Evolutionary conservation across 1,284 basidiomycete genomes (phyloP).

Genomic region (Austropuccinia psidii): DNA sequence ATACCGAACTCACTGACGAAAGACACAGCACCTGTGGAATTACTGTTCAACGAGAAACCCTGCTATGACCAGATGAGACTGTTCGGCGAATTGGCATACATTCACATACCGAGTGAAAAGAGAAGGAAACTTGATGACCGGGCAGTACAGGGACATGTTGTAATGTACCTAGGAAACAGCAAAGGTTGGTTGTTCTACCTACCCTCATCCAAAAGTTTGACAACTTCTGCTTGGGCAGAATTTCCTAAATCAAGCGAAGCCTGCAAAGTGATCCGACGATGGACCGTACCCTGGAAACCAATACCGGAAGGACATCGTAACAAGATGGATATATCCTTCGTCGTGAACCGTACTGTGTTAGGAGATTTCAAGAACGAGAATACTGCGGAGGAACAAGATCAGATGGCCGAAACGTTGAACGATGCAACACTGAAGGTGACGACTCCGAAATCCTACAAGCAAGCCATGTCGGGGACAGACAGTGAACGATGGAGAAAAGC

Average conservation of each 20-base stretch:
- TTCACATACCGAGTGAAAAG: slow-evolving; percentile 8
- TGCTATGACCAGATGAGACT: neutral
- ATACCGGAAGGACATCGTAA: too few species aligned
- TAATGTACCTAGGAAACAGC: neutral
- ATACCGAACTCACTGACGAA: neutral
- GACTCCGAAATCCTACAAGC: neutral
- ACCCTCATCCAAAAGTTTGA: neutral
- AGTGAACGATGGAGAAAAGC: neutral
- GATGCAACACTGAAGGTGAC: neutral
- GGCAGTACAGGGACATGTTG: neutral
- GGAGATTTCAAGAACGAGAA: neutral
- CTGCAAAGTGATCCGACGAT: too few species aligned
- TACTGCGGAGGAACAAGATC: neutral
- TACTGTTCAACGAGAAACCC: neutral
- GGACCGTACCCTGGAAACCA: neutral
- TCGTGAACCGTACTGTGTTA: neutral
- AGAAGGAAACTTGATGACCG: neutral
- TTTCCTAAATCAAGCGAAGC: too few species aligned
- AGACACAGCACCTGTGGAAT: neutral
- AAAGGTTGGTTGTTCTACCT: slow-evolving; percentile 16
- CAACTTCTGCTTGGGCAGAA: too few species aligned
- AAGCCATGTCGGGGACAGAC: neutral
- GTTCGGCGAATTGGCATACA: neutral
- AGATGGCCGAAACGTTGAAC: too few species aligned
- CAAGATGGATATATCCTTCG: too few species aligned